Evolutionary conservation across 1,284 basidiomycete species (phyloP).

Genomic region (Ustilago hordei): DNA sequence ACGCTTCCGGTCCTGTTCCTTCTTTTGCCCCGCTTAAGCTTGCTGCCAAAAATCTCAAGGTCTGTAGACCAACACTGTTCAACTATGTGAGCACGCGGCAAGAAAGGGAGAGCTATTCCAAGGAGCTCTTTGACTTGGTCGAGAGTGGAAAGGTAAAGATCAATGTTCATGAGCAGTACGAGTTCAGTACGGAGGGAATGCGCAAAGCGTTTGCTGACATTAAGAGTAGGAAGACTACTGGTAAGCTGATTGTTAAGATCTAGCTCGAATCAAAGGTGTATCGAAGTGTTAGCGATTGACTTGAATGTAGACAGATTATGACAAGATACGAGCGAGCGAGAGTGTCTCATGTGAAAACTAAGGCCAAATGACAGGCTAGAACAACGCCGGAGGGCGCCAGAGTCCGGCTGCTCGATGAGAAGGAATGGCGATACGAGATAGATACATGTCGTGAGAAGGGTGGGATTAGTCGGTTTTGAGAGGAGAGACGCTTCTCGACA

Average conservation of each 20-base stretch:
- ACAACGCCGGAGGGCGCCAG: not conserved
- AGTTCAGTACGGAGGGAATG: conserved; percentile 84
- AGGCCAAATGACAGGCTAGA: not conserved
- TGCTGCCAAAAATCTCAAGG: conserved; percentile 82
- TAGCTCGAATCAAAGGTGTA: not conserved
- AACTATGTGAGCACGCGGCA: conserved; percentile 76
- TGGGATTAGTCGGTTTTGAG: conserved; percentile 17
- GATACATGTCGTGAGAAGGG: not conserved
- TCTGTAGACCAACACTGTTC: conserved; percentile 68
- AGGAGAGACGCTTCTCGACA: conserved; percentile 22
- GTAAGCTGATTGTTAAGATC: conserved; percentile 62
- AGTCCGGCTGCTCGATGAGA: not conserved
- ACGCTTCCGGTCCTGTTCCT: conserved; percentile 81
- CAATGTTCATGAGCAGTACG: conserved; percentile 78
- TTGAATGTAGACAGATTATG: not conserved
- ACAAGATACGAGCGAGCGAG: conserved; percentile 1
- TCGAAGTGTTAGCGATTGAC: not conserved
- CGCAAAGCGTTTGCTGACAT: conserved; percentile 84
- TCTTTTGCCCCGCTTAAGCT: conserved; percentile 80
- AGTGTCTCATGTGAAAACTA: not conserved
- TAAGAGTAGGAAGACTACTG: conserved; percentile 66
- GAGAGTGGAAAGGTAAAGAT: conserved; percentile 77
- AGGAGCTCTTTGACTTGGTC: conserved; percentile 78
- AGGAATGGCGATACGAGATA: not conserved
- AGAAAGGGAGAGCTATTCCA: conserved; percentile 78